Evolutionary conservation across 139 green algal genomes (phyloP), one percentile per base, ranked within the genome.

Genomic region (Ulvella scutata): DNA sequence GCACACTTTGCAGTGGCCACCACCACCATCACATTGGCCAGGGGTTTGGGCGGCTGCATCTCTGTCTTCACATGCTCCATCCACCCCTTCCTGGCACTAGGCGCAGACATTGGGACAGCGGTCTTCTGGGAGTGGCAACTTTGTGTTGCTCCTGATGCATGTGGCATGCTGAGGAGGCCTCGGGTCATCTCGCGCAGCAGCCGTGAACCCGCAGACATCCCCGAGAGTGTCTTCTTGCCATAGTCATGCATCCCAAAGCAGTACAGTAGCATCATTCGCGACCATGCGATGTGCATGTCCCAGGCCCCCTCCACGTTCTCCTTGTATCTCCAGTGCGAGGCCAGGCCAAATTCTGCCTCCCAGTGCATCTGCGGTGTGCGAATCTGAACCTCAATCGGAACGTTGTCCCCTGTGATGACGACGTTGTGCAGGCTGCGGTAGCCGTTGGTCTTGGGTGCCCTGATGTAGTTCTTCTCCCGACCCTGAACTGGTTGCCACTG

Each of bases 301-400:
- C n/a, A n/a, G n/a, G n/a, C n/a, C n/a, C n/a, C n/a, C n/a, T n/a
- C n/a, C n/a, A 79, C 43, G 40, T 43, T 44, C 84, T 98, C 94
- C 85, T 98, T 98, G 86, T 98, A 98, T 39, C 89, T 86, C 94
- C 94, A 98, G 82, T 98, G 94, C 21, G 93, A 91, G 1, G 93
- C 91, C 10, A 94, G 79, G 36, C 94, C 94, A 37, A 92, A 95
- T 84, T 98, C 94, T 0, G 92, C 90, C 2, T 91, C 83, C 74
- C 85, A 89, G 83, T 97, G 92, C 92, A 97, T 97, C 77, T 96
- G 92, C 72, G 78, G 76, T n/a, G 92, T 97, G 72, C 93, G 86
- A 72, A 98, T 95, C 79, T 97, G 92, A 72, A 75, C 83, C 81
- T 95, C 90, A 21, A 79, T 62, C 26, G 75, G 38, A 44, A 61